Conservation (phyloP, 257 asterid species). For the Jacaranda mimosifolia region DNA sequence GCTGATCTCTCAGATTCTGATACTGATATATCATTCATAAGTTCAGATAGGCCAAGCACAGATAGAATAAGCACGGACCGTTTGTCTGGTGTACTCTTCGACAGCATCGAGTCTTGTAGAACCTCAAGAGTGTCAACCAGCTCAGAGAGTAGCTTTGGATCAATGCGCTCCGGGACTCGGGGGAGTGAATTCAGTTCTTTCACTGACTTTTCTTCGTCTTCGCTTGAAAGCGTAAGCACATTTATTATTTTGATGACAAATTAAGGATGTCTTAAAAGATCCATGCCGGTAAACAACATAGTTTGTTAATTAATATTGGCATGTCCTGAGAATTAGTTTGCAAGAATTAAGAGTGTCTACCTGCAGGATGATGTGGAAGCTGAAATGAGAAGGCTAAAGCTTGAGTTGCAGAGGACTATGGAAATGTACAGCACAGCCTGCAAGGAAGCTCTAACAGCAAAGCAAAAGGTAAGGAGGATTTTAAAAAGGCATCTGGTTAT, state of each 20-base stretch:
- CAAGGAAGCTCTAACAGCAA: conserved; percentile 73
- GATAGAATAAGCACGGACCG: conserved; percentile 67
- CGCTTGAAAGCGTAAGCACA: conserved; percentile 67
- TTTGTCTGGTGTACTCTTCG: conserved; percentile 46
- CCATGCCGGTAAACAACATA: neutral
- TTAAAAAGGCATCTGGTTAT: neutral
- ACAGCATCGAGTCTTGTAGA: conserved; percentile 48
- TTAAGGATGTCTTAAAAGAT: neutral
- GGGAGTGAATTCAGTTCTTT: conserved; percentile 56
- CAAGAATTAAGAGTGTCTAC: neutral
- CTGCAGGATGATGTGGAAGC: conserved; percentile 77
- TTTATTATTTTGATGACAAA: neutral
- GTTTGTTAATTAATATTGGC: neutral
- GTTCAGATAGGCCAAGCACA: conserved; percentile 75
- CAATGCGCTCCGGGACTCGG: conserved; percentile 51
- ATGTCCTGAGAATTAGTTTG: neutral
- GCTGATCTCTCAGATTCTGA: conserved; percentile 64
- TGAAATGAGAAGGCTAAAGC: conserved; percentile 89
- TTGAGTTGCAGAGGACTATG: conserved; percentile 82
- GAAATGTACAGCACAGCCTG: conserved; percentile 86
- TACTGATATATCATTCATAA: conserved; percentile 67
- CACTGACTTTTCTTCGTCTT: conserved; percentile 61
- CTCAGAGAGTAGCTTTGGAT: conserved; percentile 75
- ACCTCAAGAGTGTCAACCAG: conserved; percentile 63
- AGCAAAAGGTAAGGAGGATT: conserved; percentile 67